phyloP scores from a whole-genome alignment of 768 basidiomycete genomes.

The Trametes meyenii region DNA sequence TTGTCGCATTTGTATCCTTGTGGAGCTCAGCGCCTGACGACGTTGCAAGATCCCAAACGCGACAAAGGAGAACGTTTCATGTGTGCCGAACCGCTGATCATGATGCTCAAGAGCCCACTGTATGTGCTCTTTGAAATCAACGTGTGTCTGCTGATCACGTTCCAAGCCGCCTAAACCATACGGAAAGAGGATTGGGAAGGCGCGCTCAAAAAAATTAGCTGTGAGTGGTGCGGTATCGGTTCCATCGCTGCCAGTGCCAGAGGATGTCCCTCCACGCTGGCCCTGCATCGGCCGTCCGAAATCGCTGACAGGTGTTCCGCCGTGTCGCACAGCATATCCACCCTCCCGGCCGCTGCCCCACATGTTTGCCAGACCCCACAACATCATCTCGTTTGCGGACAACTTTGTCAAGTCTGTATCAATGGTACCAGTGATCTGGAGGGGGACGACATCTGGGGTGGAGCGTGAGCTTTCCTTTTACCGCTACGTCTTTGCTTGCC shows the following conservation, averaged over 20 bases:
- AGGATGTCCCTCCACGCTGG: slow-evolving; percentile 7
- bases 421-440: slow-evolving; percentile 29
- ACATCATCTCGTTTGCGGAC: slow-evolving; percentile 26
- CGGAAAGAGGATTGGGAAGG: slow-evolving; percentile 28
- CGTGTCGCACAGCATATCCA: slow-evolving; percentile 30
- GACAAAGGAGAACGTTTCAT: slow-evolving; percentile 38
- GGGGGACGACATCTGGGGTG: slow-evolving; percentile 34
- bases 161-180: slow-evolving; percentile 32
- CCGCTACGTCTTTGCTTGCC: too few relatives aligned
- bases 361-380: slow-evolving; percentile 34
- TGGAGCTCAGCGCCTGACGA: slow-evolving; percentile 32
- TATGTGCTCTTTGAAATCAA: slow-evolving; percentile 33
- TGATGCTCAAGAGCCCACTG: slow-evolving; percentile 35
- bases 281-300: background rate
- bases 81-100: slow-evolving; percentile 35
- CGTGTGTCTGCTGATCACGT: background rate
- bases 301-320: slow-evolving; percentile 17
- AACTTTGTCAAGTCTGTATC: slow-evolving; percentile 35
- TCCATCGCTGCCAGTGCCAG: background rate
- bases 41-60: slow-evolving; percentile 37
- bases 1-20: slow-evolving; percentile 38
- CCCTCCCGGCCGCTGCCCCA: slow-evolving; percentile 28
- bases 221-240: too few relatives aligned
- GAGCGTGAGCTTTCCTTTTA: too few relatives aligned
- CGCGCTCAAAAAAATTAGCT: slow-evolving; percentile 24